Evolutionary conservation across 2,329 filamentous ascomycete species (phyloP), one percentile per base, ranked within the genome.

Genomic region (Apiospora arundinis): DNA sequence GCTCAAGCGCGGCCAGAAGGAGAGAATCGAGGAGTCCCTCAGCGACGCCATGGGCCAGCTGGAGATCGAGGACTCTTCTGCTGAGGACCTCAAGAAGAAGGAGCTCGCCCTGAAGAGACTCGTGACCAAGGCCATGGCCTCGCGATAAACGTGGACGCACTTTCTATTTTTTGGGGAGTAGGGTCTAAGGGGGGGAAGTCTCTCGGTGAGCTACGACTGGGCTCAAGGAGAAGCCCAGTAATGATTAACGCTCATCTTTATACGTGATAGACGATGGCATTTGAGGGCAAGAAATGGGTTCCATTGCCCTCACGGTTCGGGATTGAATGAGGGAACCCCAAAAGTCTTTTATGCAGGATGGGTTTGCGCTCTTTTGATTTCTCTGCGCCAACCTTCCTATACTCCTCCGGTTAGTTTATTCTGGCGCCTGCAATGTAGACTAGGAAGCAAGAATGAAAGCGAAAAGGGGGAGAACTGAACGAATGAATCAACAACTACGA

Each of bases 31-130:
- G 91, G 92, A 93, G 82, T 93, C 95, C 78, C 93, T 99, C 79
- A 95, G 92, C 85, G 96, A 99, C 80, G 96, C 96, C 79, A 98
- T 99, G 96, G 93, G 91, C 76, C 93, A 97, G 86, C 93, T 99
- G 75, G 96, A 99, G 91, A 88, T 99, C 81, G 93, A 95, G 85
- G 97, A 99, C 78, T 93, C 94, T 71, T 86, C 87, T 74, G 93
- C 95, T 74, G 97, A 99, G 79, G 96, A 99, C 83, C 89, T 99
- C 79, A 98, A 97, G 94, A 98, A 98, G 94, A 97, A 98, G 92
- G 96, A 99, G 90, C 89, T 99, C 77, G 95, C 95, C 74, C 91
- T 99, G 76, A 99, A 98, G 94, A 91, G 96, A 81, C 91, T 97
- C 78, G 95, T 99, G 80, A 99, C 96, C 86, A 99, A 98, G 93